A percentile compares a stretch with the other conserved stretches of the same genome.
Conservation (phyloP, 177 flowering plant species). For the Tripterygium wilfordii region DNA sequence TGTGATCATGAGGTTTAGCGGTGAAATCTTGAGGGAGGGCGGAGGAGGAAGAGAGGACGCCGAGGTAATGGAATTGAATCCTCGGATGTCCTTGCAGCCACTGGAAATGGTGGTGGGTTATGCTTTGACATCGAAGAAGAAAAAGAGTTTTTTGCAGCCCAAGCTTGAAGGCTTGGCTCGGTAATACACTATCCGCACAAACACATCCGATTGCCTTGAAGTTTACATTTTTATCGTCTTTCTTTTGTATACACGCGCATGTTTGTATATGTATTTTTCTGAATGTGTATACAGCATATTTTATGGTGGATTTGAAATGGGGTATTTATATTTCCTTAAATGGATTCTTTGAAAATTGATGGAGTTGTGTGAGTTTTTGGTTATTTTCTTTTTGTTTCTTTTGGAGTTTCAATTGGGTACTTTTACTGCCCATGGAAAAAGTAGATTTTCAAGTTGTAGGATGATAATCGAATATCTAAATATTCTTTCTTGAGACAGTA, state of each 20-base stretch:
- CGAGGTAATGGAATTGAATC: too few relatives aligned
- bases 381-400: background rate
- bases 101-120: constrained; percentile 40
- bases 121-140: constrained; percentile 51
- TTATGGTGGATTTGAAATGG: too few relatives aligned
- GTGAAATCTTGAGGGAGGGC: constrained; percentile 15
- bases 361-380: background rate
- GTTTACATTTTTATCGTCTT: background rate
- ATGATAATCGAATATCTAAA: too few relatives aligned
- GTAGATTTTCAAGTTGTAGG: background rate
- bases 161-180: constrained; percentile 36
- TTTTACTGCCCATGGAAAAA: background rate
- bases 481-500: too few relatives aligned
- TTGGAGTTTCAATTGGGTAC: background rate
- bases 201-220: background rate
- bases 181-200: constrained; percentile 16
- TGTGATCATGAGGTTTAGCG: constrained; percentile 36
- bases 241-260: background rate
- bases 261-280: background rate
- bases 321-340: background rate
- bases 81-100: too few relatives aligned
- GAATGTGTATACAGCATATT: background rate
- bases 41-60: constrained; percentile 22
- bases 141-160: constrained; percentile 48
- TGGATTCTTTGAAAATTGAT: background rate